A percentile compares a stretch with the other conserved stretches of the same genome.
These are phyloP conservation scores for Entomophthora muscae DNA, from an alignment of 371 early-diverging fungal species.

Conservation along the genomic window DNA sequence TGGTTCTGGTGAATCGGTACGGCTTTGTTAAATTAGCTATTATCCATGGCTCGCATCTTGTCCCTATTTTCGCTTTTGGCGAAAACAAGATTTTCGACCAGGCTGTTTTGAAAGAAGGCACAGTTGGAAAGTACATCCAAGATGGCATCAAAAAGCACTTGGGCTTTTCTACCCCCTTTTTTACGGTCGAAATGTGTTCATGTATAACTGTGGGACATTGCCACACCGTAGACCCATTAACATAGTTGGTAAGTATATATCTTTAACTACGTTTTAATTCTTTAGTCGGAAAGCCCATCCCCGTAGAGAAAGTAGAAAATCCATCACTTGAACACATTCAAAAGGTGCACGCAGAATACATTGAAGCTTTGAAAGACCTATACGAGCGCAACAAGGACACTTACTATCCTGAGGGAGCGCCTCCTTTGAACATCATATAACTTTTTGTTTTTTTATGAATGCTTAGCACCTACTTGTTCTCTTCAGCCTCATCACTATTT, in stretches of 20 bases:
- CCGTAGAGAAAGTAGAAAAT: constrained; percentile 23
- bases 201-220: constrained; percentile 33
- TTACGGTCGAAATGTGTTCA: constrained; percentile 49
- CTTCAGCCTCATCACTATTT: no score
- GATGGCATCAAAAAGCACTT: constrained; percentile 30
- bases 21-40: constrained; percentile 72
- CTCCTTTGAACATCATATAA: constrained; percentile 2
- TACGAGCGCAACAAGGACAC: constrained; percentile 5
- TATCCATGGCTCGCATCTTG: constrained; percentile 26
- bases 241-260: constrained; percentile 23
- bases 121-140: constrained; percentile 29
- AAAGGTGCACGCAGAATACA: constrained; percentile 17
- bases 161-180: constrained; percentile 53
- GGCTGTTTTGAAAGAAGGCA: constrained; percentile 26
- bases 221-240: constrained; percentile 32
- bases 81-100: constrained; percentile 65
- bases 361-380: constrained; percentile 1
- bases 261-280: background rate
- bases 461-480: no score
- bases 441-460: no score
- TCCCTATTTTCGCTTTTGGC: constrained; percentile 60
- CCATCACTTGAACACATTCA: constrained; percentile 45
- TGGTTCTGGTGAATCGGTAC: constrained; percentile 44
- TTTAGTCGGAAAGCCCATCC: constrained; percentile 41
- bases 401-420: background rate